phyloP scores from a whole-genome alignment of 345 rosid species.

The Eucalyptus polybractea region DNA sequence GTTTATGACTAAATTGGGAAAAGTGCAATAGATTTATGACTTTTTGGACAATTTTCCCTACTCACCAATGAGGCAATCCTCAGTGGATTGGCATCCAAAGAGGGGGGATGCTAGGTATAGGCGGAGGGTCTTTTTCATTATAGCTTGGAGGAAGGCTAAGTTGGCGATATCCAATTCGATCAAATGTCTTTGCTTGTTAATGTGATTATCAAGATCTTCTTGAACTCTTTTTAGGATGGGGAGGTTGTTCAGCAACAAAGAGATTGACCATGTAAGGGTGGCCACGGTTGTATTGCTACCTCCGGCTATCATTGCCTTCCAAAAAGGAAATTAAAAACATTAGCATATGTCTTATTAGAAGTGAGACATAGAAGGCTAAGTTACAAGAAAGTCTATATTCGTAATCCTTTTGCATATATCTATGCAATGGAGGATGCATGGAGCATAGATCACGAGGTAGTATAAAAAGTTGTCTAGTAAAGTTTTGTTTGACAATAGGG shows the following conservation, averaged over 20 bases:
- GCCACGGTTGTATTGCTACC: neutral
- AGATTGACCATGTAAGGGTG: neutral
- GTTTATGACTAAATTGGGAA: rapidly evolving
- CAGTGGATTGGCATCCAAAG: neutral
- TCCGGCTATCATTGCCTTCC: neutral
- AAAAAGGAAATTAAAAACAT: neutral
- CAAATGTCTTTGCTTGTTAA: neutral
- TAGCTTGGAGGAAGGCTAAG: conserved; percentile 14
- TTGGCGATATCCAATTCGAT: conserved; percentile 5
- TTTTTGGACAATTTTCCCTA: no score
- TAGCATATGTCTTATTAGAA: neutral
- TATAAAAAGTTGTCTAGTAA: no score
- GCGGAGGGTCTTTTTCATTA: conserved; percentile 16
- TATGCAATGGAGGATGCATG: no score
- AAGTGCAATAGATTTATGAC: no score
- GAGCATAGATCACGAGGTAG: no score
- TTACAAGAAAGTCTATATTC: neutral
- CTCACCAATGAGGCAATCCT: conserved; percentile 5
- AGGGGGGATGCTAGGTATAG: conserved; percentile 13
- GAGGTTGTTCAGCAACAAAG: neutral
- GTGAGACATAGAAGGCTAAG: neutral
- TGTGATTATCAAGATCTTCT: neutral
- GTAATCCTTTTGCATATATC: neutral
- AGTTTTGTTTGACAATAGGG: no score
- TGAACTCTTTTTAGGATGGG: neutral